These are phyloP conservation scores for Chalara sp. DNA, from an alignment of 2,329 filamentous ascomycete species.

Conservation along the genomic window DNA sequence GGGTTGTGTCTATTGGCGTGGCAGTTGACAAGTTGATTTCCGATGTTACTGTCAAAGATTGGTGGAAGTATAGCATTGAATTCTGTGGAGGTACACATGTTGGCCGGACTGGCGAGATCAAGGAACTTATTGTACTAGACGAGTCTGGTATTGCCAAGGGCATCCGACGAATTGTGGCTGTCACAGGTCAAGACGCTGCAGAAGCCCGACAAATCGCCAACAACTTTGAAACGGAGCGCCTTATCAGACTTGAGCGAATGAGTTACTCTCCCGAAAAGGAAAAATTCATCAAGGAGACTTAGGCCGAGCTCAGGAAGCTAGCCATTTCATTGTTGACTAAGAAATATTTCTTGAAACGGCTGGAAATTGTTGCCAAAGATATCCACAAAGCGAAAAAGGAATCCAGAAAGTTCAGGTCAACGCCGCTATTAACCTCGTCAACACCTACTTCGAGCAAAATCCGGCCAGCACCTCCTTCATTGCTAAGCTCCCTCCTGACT, in stretches of 20 bases:
- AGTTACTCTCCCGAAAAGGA: slow-evolving; percentile 73
- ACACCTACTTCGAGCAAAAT: slow-evolving; percentile 67
- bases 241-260: slow-evolving; percentile 66
- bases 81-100: slow-evolving; percentile 98
- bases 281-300: slow-evolving; percentile 67
- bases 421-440: slow-evolving; percentile 75
- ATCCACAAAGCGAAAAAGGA: slow-evolving; percentile 90
- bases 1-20: slow-evolving; percentile 89
- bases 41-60: slow-evolving; percentile 74
- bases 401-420: slow-evolving; percentile 88
- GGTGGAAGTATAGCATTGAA: slow-evolving; percentile 85
- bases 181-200: slow-evolving; percentile 84
- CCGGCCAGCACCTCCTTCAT: slow-evolving; percentile 64
- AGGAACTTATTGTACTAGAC: slow-evolving; percentile 87
- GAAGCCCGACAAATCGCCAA: slow-evolving; percentile 71
- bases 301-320: slow-evolving; percentile 74
- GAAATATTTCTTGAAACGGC: slow-evolving; percentile 67
- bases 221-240: slow-evolving; percentile 60
- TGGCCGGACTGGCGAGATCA: slow-evolving; percentile 85
- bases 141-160: slow-evolving; percentile 97
- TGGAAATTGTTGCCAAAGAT: slow-evolving; percentile 73
- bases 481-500: slow-evolving; percentile 67
- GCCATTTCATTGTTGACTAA: slow-evolving; percentile 81
- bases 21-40: slow-evolving; percentile 80
- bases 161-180: slow-evolving; percentile 90